Percentiles rank a stretch among this genome's conserved stretches.
Conservation (phyloP, 1,139 yeast genomes). For the Ogataea hybrid region DNA sequence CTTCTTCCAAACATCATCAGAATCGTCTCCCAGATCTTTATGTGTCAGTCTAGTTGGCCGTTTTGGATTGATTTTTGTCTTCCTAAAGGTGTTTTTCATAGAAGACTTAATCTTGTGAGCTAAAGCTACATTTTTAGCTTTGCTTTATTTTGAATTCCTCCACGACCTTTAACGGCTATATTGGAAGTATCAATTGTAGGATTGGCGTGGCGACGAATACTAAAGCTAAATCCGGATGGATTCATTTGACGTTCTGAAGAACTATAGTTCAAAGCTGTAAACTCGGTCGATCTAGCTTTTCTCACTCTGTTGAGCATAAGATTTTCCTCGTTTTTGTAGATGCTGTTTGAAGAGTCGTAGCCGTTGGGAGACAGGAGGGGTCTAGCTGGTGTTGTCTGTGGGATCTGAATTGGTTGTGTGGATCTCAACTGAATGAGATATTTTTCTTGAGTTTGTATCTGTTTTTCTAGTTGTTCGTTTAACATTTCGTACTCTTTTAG, state of each 20-base stretch:
- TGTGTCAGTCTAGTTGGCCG: background rate
- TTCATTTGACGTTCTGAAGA: background rate
- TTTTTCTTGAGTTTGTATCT: constrained; percentile 40
- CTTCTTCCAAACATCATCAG: constrained; percentile 27
- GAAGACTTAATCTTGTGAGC: background rate
- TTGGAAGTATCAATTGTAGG: constrained; percentile 15
- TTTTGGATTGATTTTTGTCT: constrained; percentile 5
- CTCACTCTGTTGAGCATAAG: background rate
- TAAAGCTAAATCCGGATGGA: constrained; percentile 11
- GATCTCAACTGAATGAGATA: constrained; percentile 39
- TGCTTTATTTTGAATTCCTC: constrained; percentile 46
- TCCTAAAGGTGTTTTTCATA: constrained; percentile 1
- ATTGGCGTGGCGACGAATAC: constrained; percentile 15
- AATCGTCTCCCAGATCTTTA: constrained; percentile 26
- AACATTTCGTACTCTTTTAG: constrained; percentile 1
- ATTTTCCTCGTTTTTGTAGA: constrained; percentile 4
- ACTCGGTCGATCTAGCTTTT: background rate
- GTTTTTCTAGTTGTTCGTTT: constrained; percentile 9
- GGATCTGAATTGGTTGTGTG: constrained; percentile 45
- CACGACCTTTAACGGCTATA: constrained; percentile 46
- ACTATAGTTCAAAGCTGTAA: background rate
- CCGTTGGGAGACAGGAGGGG: constrained; percentile 9
- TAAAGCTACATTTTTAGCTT: constrained; percentile 32
- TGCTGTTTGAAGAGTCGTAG: constrained; percentile 9
- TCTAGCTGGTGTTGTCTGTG: constrained; percentile 21